phyloP scores from a whole-genome alignment of 805 yeast species.

The Ogataea kodamae region DNA sequence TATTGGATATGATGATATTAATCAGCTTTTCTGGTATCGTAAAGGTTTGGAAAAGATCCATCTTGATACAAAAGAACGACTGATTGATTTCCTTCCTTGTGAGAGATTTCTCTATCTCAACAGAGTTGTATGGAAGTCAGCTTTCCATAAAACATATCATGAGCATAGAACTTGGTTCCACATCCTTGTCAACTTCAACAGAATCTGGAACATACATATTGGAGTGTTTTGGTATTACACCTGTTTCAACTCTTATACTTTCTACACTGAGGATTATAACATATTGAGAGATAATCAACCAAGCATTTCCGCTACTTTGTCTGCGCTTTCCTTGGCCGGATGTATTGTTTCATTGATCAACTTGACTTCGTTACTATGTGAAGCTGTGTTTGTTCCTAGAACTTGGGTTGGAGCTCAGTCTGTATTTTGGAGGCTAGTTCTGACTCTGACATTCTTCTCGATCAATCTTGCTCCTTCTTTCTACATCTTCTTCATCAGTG shows the following conservation, averaged over 20 bases:
- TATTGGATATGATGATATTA: slow-evolving; percentile 88
- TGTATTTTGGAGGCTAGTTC: slow-evolving; percentile 43
- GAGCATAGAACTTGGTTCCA: slow-evolving; percentile 80
- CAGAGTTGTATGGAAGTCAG: slow-evolving; percentile 61
- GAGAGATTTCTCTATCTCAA: slow-evolving; percentile 55
- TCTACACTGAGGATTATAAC: slow-evolving; percentile 58
- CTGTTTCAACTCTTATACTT: slow-evolving; percentile 59
- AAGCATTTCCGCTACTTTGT: slow-evolving; percentile 47
- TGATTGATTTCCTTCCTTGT: slow-evolving; percentile 51
- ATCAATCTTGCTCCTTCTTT: slow-evolving; percentile 49
- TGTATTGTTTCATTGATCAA: slow-evolving; percentile 55
- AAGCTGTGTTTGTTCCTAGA: slow-evolving; percentile 64
- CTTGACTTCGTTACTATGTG: slow-evolving; percentile 53
- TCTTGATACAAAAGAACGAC: slow-evolving; percentile 38
- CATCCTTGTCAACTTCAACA: slow-evolving; percentile 64
- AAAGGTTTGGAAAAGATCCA: slow-evolving; percentile 60
- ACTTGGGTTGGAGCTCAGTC: slow-evolving; percentile 71
- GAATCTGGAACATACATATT: slow-evolving; percentile 77
- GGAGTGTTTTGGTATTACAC: slow-evolving; percentile 78
- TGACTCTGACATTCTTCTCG: slow-evolving; percentile 41
- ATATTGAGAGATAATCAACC: slow-evolving; percentile 59
- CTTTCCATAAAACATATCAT: slow-evolving; percentile 69
- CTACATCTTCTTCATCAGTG: slow-evolving; percentile 43
- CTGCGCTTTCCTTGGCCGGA: slow-evolving; percentile 68
- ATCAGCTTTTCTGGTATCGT: slow-evolving; percentile 82